These are phyloP conservation scores for Clitopilus hobsonii DNA, from an alignment of 768 basidiomycete genomes.

Conservation along the genomic window DNA sequence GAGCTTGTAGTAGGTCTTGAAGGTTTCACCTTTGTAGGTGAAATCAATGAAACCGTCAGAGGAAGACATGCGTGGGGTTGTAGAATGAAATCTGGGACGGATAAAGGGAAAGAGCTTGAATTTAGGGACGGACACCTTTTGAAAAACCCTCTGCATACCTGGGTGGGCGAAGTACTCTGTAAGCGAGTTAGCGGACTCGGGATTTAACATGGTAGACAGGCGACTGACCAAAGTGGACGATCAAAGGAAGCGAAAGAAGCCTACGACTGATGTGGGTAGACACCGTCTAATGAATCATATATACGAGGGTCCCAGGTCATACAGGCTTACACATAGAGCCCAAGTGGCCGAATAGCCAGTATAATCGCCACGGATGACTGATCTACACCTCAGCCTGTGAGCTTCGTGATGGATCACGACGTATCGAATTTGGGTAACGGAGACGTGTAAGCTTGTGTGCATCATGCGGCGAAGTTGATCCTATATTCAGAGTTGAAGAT, in stretches of 20 bases:
- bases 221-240: too few relatives aligned
- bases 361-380: not conserved
- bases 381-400: not conserved
- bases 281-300: not conserved
- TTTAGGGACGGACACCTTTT: not conserved
- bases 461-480: too few relatives aligned
- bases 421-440: too few relatives aligned
- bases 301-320: not conserved
- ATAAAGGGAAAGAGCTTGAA: not conserved
- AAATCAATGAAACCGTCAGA: constrained; percentile 5
- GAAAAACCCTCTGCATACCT: not conserved
- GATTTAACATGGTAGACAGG: too few relatives aligned
- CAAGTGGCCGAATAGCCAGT: not conserved
- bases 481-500: too few relatives aligned
- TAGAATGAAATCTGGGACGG: not conserved
- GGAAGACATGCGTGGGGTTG: not conserved
- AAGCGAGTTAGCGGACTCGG: too few relatives aligned
- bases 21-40: constrained; percentile 12
- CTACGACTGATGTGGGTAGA: too few relatives aligned
- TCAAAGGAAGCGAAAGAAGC: too few relatives aligned
- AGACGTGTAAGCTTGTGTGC: too few relatives aligned
- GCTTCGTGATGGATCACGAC: not conserved
- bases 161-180: too few relatives aligned
- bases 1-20: constrained; percentile 48
- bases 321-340: not conserved